Percentiles rank a stretch among this genome's conserved stretches.
Evolutionary conservation across 163 green algal species (phyloP).

Genomic region (Prototheca wickerhamii): DNA sequence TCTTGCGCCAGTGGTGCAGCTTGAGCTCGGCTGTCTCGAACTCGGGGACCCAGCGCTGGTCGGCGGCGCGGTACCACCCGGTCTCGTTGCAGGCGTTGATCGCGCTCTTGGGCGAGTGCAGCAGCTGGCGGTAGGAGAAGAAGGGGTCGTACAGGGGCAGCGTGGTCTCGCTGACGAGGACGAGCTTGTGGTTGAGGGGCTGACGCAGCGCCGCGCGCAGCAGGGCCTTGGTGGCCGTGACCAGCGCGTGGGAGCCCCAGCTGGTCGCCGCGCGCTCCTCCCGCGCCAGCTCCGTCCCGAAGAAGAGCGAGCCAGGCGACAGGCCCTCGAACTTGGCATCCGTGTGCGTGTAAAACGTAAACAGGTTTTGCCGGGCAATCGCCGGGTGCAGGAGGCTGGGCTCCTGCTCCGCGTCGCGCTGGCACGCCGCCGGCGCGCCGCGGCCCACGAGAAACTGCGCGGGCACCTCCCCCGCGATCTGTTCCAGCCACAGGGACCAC

Average conservation of each 20-base stretch:
- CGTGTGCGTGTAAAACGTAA: slow-evolving; percentile 33
- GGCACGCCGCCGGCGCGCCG: background rate
- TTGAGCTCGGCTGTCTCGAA: background rate
- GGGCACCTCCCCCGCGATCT: slow-evolving; percentile 7
- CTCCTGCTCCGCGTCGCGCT: background rate
- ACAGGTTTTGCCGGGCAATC: slow-evolving; percentile 23
- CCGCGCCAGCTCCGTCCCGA: slow-evolving; percentile 6
- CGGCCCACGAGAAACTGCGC: background rate
- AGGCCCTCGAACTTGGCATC: slow-evolving; percentile 11
- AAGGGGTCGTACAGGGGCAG: slow-evolving; percentile 32
- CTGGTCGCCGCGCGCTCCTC: slow-evolving; percentile 16
- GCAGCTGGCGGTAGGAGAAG: slow-evolving; percentile 25
- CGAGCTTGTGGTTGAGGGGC: slow-evolving; percentile 29
- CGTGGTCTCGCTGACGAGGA: slow-evolving; percentile 44
- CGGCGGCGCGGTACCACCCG: slow-evolving; percentile 6
- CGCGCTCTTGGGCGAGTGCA: slow-evolving; percentile 19
- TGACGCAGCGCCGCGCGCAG: slow-evolving; percentile 33
- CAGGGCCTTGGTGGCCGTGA: slow-evolving; percentile 27
- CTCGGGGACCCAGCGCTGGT: slow-evolving; percentile 7
- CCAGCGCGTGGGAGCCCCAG: slow-evolving; percentile 34
- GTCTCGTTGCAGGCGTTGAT: slow-evolving; percentile 34
- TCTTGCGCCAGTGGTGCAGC: slow-evolving; percentile 45
- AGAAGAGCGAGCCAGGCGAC: slow-evolving; percentile 18
- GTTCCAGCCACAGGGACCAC: slow-evolving; percentile 60
- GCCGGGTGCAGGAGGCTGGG: background rate